Conservation (phyloP, 495 filamentous ascomycete genomes). For the Penicillium dipodomyicola region DNA sequence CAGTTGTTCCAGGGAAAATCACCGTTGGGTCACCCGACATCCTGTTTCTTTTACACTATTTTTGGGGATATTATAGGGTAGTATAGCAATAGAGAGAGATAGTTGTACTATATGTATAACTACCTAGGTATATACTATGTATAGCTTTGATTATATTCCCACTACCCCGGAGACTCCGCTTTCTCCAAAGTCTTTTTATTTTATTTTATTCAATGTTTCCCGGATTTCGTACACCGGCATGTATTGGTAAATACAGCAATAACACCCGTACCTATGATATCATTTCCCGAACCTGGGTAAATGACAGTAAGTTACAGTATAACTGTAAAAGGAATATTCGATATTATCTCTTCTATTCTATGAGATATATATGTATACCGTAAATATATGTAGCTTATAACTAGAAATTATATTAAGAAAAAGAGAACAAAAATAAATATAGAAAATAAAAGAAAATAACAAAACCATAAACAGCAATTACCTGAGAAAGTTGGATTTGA, state of each 20-base stretch:
- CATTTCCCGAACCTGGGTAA: constrained; percentile 4
- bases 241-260: not conserved
- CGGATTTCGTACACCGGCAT: not conserved
- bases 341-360: too few relatives aligned
- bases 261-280: constrained; percentile 5
- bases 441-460: not conserved
- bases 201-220: not conserved
- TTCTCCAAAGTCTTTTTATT: constrained; percentile 1
- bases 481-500: not conserved
- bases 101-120: too few relatives aligned
- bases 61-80: not conserved
- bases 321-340: not conserved
- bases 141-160: not conserved
- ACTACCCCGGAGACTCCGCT: constrained; percentile 12
- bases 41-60: not conserved
- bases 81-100: not conserved
- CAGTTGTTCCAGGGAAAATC: constrained; percentile 25
- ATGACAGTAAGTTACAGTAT: not conserved
- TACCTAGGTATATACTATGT: not conserved
- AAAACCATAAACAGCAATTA: not conserved
- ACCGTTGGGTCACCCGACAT: constrained; percentile 36
- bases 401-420: not conserved
- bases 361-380: not conserved
- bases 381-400: not conserved
- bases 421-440: not conserved